Evolutionary conservation across 257 asterid species (phyloP), one percentile per base, ranked within the genome.

Genomic region (Eucommia ulmoides): DNA sequence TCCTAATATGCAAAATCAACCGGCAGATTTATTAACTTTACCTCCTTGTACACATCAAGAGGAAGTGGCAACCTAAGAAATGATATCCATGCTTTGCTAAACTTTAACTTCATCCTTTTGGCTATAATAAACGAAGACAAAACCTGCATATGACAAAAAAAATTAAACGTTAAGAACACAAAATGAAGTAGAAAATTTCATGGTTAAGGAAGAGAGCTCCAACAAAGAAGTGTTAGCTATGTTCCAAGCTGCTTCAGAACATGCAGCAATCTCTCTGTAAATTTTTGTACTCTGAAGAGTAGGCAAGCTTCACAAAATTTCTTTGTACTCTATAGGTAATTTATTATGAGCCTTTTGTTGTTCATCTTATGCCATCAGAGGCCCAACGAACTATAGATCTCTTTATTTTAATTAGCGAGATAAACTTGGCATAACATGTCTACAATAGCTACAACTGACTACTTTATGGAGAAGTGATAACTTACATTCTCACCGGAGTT

Each of bases 11-110:
- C n/a, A n/a, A n/a, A 35, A 24, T 15, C 26, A 58, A 20, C 14
- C 20, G 8, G 10, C 50, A 19, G 20, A 41, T 22, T 38, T 47
- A 29, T 20, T 11, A 51, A 52, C 14, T 25, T 52, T 72, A 86
- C 98, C 96, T 89, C 88, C 76, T 89, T 89, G 72, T 82, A 89
- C n/a, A 83, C 81, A 65, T 82, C 82, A 71, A 89, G 63, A 7
- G 96, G 86, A 69, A 89, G 94, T 46, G 85, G 77, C 74, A 83
- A 62, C 55, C 66, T 53, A 52, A 89, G 96, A 65, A 89, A 89
- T 26, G 94, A 67, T 70, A 85, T 80, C 98, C 98, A 89, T 56
- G 93, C 96, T 70, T 80, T 89, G 38, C 80, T 73, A 49, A 85
- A 80, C 74, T 80, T 89, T 47, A 64, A 71, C 73, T 86, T 89